Evolutionary conservation across 129 eudicot genomes (phyloP), one percentile per base, ranked within the genome.

Genomic region (Artemisia argyi): DNA sequence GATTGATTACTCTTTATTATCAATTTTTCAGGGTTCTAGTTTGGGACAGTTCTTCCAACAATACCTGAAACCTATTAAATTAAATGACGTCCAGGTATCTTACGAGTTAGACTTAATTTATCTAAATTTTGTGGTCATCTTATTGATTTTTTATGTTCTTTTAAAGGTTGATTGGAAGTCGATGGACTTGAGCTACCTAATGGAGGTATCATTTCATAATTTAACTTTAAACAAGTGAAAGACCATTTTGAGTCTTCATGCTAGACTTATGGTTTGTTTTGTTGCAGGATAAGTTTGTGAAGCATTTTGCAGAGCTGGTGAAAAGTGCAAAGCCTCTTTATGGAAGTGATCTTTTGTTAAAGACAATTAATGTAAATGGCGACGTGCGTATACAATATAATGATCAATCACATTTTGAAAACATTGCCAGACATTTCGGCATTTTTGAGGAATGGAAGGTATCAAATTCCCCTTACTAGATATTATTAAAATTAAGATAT

Each of bases 381-480:
- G 97, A 94, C 48, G 87, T 86, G 39, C 96, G 97, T 35, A 84
- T 94, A 74, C 79, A 69, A 73, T 94, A 94, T 79, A 73, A 73
- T 50, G 86, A 88, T 75, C 97, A 94, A 79, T 19, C 44, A 19
- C 88, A 94, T 52, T 94, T 90, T 61, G 96, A 90, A 84, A 78
- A 72, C 49, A 86, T 94, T 73, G 96, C 98, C 5, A 78, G 79
- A 44, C 97, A 94, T 17, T 94, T 94, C 76, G 97, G 98, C 73
- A 90, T 94, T 76, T 94, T 94, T 79, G 96, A 94, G 79, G 98
- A 94, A 75, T 94, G 98, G 98, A 94, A 94, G 96, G 98, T 93
- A 89, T 73, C 35, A 15, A 11, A 35, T 5, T 35, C 1, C 9
- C 44, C 8, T 5, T 5, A 35, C 44, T 35, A 35, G 8, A 35